Base-by-base conservation (phyloP, 1,284 basidiomycete species). In the Leccinum ponderosum region DNA sequence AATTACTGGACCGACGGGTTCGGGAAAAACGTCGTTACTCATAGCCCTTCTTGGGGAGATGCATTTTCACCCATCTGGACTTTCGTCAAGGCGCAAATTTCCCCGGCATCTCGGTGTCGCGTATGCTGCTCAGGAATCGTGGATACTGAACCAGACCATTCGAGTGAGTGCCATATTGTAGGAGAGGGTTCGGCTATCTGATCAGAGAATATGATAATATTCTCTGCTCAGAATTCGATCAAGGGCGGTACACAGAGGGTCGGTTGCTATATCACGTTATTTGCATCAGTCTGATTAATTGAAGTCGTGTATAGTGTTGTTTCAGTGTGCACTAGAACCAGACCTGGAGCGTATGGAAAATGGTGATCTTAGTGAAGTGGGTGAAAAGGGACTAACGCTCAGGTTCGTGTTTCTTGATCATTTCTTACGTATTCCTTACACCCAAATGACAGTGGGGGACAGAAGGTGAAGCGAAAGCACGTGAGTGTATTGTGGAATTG, bases 91-190 rank as follows among this genome's bases (percentile, higher is more conserved):
- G 73, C 82, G 78, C 69, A 80, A 79, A 59, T 77, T 88, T 1
- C 85, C 87, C 27, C 76, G 85, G 6, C 73, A 76, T 9, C 79
- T 81, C 8, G 86, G 86, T 14, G 81, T 89, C 3, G 82, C 83
- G 5, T 88, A 86, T 69, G 84, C 85, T 1, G 82, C 85, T 3
- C 87, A 89, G 68, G 85, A 87, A 66, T 81, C 84, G 5, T 88
- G 87, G 86, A 83, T 83, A n/a, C 76, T 79, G 66, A 83, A 80
- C 62, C 80, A 80, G 60, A 83, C 80, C 0, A 81, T 82, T 59
- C 74, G 74, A 62, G 79, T n/a, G 27, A 50, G 52, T 37, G n/a
- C 29, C 17, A n/a, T 1, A 22, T n/a, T 27, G 15, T n/a, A 31
- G 1, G 33, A 25, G 14, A 80, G 83, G 58, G 71, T 29, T 5